A percentile compares a stretch with the other conserved stretches of the same genome.
Evolutionary conservation across 23 red algal species (phyloP).

Genomic region (Agarophyton chilense): DNA sequence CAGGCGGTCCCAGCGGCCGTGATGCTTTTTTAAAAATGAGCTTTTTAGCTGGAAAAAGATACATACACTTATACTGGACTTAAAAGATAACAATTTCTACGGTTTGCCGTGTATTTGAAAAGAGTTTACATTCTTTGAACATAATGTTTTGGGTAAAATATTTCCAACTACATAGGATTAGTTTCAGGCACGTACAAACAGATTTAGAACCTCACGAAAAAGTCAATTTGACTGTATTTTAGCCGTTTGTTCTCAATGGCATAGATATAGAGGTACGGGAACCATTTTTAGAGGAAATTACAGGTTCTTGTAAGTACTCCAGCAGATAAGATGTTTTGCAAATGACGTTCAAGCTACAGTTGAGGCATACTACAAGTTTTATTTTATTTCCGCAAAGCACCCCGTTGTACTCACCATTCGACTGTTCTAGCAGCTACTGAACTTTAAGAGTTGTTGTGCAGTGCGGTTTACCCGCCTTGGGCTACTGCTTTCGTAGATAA

Average conservation of each 20-base stretch:
- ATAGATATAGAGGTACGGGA: not conserved
- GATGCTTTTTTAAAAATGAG: too few species aligned
- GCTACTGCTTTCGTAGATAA: too few species aligned
- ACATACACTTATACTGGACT: too few species aligned
- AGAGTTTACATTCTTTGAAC: too few species aligned
- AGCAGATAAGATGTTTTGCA: not conserved
- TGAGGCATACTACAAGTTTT: constrained; percentile 18
- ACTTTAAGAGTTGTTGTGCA: not conserved
- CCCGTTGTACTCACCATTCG: not conserved
- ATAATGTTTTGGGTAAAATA: too few species aligned
- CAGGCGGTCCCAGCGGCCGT: too few species aligned
- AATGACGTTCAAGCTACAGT: not conserved
- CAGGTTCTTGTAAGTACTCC: not conserved
- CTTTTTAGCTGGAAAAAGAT: too few species aligned
- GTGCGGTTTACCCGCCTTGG: not conserved
- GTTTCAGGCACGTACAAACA: not conserved
- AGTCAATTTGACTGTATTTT: not conserved
- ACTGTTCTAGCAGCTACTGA: not conserved
- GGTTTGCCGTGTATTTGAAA: too few species aligned
- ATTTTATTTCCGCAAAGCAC: constrained; percentile 11
- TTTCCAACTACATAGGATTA: not conserved
- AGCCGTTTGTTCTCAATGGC: not conserved
- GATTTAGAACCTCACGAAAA: not conserved
- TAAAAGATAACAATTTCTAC: too few species aligned
- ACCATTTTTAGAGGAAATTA: not conserved